Conservation (phyloP, 805 yeast species). For the Suhomyces tanzawaensis region DNA sequence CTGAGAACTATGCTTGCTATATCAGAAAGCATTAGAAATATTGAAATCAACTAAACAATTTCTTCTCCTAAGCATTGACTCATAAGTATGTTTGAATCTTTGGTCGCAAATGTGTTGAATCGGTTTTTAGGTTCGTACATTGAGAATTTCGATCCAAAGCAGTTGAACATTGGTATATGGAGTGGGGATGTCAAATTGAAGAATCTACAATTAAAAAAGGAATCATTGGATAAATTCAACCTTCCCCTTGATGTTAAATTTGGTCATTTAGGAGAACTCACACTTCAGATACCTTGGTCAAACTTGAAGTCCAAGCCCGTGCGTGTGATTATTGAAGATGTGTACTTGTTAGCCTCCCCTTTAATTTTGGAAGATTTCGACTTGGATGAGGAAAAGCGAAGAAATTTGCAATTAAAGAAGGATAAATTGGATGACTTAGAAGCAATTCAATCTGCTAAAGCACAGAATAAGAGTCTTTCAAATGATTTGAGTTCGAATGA, state of each 20-base stretch:
- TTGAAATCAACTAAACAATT: too few relatives aligned
- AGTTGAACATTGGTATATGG: conserved; percentile 95
- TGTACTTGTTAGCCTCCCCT: conserved; percentile 79
- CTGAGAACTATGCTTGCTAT: too few relatives aligned
- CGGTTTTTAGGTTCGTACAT: conserved; percentile 70
- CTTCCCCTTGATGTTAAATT: conserved; percentile 84
- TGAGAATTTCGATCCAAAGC: conserved; percentile 94
- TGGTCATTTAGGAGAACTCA: conserved; percentile 87
- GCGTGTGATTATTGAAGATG: conserved; percentile 80
- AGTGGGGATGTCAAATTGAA: conserved; percentile 90
- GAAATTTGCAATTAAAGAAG: conserved; percentile 59
- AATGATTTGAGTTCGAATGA: conserved; percentile 56
- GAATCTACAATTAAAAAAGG: conserved; percentile 77
- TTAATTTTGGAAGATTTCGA: conserved; percentile 55
- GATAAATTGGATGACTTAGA: conserved; percentile 68
- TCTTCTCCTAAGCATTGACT: too few relatives aligned
- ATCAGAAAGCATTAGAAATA: too few relatives aligned
- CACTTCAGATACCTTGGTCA: conserved; percentile 95
- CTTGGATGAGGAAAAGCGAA: conserved; percentile 55
- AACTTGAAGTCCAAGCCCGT: conserved; percentile 92
- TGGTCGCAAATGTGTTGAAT: conserved; percentile 62
- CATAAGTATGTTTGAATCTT: conserved; percentile 68
- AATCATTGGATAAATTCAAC: conserved; percentile 81
- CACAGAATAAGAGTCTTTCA: conserved; percentile 25
- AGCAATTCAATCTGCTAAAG: conserved; percentile 51